Percentiles rank a stretch among this genome's conserved stretches.
phyloP scores from a whole-genome alignment of 2,329 filamentous ascomycete genomes.

The Diaporthe humulicola region DNA sequence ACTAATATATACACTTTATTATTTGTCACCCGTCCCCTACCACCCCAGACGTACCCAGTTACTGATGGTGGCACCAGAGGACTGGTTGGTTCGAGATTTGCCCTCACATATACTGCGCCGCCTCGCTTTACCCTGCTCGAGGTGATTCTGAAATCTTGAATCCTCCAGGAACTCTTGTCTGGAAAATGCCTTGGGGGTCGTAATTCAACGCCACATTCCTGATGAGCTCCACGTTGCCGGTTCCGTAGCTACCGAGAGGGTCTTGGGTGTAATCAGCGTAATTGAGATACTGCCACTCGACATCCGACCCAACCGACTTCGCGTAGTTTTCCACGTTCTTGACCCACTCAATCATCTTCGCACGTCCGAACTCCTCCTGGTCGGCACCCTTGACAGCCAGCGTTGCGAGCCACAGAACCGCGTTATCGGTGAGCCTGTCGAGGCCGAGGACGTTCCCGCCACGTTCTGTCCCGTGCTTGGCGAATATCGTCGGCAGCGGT shows the following conservation, averaged over 20 bases:
- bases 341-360: constrained; percentile 8
- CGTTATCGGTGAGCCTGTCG: neutral
- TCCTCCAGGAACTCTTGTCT: neutral
- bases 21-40: no score
- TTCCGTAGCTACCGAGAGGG: constrained; percentile 6
- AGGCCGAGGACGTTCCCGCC: constrained; percentile 24
- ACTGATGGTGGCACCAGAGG: no score
- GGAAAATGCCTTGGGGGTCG: neutral
- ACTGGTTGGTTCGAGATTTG: no score
- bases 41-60: no score
- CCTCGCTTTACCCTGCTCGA: neutral
- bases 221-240: neutral
- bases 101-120: neutral
- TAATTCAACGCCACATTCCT: neutral
- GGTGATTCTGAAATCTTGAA: neutral
- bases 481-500: constrained; percentile 17
- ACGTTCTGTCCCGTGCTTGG: neutral
- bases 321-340: neutral
- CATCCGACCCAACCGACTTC: neutral
- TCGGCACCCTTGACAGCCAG: constrained; percentile 8
- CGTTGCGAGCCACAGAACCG: constrained; percentile 3
- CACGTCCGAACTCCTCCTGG: constrained; percentile 7
- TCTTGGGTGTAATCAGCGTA: constrained; percentile 15
- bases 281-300: constrained; percentile 24
- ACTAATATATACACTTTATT: no score